Percentiles rank a stretch among this genome's conserved stretches.
Evolutionary conservation across 768 basidiomycete genomes (phyloP).

Genomic region (Tylopilus rubrobrunneus): DNA sequence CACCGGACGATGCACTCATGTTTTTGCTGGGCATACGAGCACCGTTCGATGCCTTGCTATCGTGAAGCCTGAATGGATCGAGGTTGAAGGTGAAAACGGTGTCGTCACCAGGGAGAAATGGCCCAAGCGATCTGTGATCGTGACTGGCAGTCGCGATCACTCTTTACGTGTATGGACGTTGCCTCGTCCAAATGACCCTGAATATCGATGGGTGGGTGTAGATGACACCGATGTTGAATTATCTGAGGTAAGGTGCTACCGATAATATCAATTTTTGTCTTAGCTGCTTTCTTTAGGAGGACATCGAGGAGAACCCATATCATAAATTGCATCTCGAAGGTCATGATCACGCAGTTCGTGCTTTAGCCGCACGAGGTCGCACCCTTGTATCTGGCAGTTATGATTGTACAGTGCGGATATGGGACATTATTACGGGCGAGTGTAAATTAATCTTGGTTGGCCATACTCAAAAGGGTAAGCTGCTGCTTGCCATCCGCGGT

Average conservation of each 20-base stretch:
- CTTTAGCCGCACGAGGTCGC: constrained; percentile 85
- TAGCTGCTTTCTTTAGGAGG: constrained; percentile 42
- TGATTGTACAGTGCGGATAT: constrained; percentile 91
- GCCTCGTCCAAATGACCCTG: constrained; percentile 67
- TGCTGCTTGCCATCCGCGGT: constrained; percentile 23
- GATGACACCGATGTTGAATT: constrained; percentile 61
- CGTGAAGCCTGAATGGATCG: constrained; percentile 87
- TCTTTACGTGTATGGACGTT: constrained; percentile 65
- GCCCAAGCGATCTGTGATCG: constrained; percentile 68
- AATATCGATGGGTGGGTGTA: constrained; percentile 63
- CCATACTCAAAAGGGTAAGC: constrained; percentile 82
- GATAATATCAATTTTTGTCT: not conserved
- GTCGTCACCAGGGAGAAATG: constrained; percentile 64
- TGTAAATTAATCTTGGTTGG: constrained; percentile 81
- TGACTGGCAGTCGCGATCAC: constrained; percentile 69
- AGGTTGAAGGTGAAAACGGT: constrained; percentile 63
- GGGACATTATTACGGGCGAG: constrained; percentile 84
- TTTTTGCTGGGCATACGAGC: constrained; percentile 94
- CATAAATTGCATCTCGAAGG: constrained; percentile 82
- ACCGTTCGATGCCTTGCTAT: constrained; percentile 96
- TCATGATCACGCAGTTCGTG: constrained; percentile 88
- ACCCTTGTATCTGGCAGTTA: constrained; percentile 95
- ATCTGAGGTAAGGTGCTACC: constrained; percentile 35
- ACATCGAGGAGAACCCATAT: constrained; percentile 79
- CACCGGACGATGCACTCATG: constrained; percentile 80